Conservation (phyloP, 139 green algal genomes). For the Ettlia oleoabundans region DNA sequence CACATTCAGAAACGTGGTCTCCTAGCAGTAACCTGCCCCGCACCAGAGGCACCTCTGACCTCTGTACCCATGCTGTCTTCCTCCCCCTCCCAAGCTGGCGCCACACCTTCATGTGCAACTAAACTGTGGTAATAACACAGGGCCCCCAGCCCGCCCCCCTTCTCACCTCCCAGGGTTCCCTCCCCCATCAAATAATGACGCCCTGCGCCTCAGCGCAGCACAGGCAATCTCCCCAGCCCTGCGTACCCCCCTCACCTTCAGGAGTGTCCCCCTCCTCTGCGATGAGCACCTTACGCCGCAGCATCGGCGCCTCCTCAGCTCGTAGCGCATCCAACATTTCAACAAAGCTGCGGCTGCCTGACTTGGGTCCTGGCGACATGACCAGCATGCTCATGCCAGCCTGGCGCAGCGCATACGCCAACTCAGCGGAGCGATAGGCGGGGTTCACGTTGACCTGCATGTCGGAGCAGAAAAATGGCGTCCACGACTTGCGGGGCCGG, state of each 20-base stretch:
- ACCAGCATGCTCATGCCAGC: conserved; percentile 17
- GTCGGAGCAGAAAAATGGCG: not conserved
- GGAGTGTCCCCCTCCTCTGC: not conserved
- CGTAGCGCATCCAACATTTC: conserved; percentile 12
- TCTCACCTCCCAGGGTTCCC: no score
- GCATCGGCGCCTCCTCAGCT: not conserved
- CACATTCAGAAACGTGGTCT: not conserved
- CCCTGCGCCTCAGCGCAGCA: no score
- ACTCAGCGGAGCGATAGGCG: conserved; percentile 18
- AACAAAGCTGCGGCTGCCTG: not conserved
- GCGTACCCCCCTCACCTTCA: conserved; percentile 1
- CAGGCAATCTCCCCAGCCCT: not conserved
- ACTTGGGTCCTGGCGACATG: not conserved
- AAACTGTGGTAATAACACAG: no score
- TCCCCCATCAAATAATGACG: no score
- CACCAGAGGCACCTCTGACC: no score
- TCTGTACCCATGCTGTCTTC: not conserved
- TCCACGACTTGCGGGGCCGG: not conserved
- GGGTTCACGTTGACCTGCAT: conserved; percentile 43
- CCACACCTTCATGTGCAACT: no score
- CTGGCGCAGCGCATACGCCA: conserved; percentile 21
- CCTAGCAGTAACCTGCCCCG: not conserved
- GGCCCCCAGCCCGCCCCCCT: no score
- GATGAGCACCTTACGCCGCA: conserved; percentile 31
- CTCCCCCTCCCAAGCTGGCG: no score